Conservation (phyloP, 2,329 filamentous ascomycete species). For the Parascedosporium putredinis region DNA sequence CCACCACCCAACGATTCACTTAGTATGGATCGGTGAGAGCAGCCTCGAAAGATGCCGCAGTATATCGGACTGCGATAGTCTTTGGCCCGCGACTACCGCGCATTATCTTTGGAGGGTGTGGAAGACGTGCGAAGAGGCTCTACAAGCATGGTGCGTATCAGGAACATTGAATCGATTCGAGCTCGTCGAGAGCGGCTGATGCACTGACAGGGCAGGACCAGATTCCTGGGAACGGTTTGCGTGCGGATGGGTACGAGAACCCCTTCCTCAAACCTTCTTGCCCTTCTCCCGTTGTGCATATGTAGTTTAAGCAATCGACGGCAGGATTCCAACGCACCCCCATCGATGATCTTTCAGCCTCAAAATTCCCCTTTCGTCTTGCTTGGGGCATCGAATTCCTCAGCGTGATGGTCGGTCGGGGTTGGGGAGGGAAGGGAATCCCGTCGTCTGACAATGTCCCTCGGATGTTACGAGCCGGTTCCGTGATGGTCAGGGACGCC, state of each 20-base stretch:
- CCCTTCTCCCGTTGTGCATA: neutral
- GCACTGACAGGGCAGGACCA: constrained; percentile 1
- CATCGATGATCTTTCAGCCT: no score
- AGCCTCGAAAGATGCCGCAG: neutral
- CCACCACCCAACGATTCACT: neutral
- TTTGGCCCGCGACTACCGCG: neutral
- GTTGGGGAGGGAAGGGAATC: no score
- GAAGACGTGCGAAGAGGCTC: neutral
- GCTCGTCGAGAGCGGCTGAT: no score
- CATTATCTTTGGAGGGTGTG: no score
- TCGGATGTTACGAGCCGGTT: neutral
- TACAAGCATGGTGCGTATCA: neutral
- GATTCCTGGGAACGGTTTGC: neutral
- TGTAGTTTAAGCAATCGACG: neutral
- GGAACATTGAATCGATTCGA: no score
- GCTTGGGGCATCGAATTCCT: no score
- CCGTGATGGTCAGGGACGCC: neutral
- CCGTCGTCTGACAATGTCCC: no score
- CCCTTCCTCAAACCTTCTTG: neutral
- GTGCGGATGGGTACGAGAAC: neutral
- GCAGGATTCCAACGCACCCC: no score
- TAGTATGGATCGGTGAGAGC: neutral
- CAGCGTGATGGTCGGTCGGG: no score
- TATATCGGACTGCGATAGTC: neutral
- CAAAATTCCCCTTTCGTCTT: no score